A percentile compares a stretch with the other conserved stretches of the same genome.
Evolutionary conservation across 768 basidiomycete genomes (phyloP).

Genomic region (Termitomyces sp.): DNA sequence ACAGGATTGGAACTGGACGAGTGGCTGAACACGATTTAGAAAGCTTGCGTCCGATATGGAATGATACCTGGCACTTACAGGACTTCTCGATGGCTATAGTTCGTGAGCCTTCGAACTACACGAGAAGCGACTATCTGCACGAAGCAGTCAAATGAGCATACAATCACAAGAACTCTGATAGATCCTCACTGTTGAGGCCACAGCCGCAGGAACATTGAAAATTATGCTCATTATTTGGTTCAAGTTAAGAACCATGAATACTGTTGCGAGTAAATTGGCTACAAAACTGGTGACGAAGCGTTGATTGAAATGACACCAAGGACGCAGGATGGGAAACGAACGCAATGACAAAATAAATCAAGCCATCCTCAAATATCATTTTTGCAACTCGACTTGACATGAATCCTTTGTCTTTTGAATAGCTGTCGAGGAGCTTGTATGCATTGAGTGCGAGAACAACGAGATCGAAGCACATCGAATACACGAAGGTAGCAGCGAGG

Average conservation of each 20-base stretch:
- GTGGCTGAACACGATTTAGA: constrained; percentile 13
- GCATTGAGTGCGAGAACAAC: constrained; percentile 54
- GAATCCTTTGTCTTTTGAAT: constrained; percentile 16
- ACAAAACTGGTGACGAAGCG: constrained; percentile 30
- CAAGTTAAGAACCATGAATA: constrained; percentile 62
- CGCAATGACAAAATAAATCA: constrained; percentile 76
- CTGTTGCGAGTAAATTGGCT: constrained; percentile 38
- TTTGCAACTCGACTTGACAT: constrained; percentile 45
- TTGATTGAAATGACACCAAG: neutral
- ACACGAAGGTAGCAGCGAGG: constrained; percentile 68
- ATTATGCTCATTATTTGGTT: constrained; percentile 65
- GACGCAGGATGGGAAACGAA: constrained; percentile 26
- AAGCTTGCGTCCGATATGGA: neutral
- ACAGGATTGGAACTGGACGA: constrained; percentile 20
- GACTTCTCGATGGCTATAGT: constrained; percentile 42
- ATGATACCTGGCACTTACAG: constrained; percentile 28
- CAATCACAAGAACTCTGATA: neutral
- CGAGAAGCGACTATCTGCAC: constrained; percentile 55
- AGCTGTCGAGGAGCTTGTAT: constrained; percentile 44
- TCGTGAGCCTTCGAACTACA: constrained; percentile 54
- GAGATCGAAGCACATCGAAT: constrained; percentile 73
- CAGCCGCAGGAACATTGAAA: constrained; percentile 62
- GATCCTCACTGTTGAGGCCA: constrained; percentile 42
- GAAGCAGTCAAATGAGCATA: neutral
- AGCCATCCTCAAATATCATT: constrained; percentile 66